phyloP scores from a whole-genome alignment of 345 rosid genomes.

The Ricinus communis region DNA sequence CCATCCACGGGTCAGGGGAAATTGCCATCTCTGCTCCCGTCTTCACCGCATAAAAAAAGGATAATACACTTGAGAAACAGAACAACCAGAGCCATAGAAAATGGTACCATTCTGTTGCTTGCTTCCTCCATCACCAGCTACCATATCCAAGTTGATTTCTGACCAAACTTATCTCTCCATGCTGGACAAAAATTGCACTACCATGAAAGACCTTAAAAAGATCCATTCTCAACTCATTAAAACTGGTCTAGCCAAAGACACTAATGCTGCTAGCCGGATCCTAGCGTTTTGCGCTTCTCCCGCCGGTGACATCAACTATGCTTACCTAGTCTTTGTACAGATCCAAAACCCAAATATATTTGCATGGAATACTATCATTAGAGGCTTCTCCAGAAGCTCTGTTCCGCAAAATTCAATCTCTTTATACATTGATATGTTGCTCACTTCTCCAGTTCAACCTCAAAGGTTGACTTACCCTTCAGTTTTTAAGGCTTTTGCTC shows the following conservation, averaged over 20 bases:
- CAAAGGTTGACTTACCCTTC: conserved; percentile 76
- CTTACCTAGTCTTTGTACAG: conserved; percentile 51
- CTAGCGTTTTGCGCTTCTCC: conserved; percentile 62
- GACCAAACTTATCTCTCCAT: conserved; percentile 44
- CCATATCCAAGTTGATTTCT: conserved; percentile 37
- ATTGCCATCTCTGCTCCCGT: too few relatives aligned
- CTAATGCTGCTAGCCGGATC: conserved; percentile 58
- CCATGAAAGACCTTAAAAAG: conserved; percentile 60
- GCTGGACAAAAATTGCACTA: conserved; percentile 48
- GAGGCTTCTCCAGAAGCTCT: conserved; percentile 70
- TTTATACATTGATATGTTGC: conserved; percentile 57
- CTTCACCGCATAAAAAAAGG: too few relatives aligned
- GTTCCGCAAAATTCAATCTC: conserved; percentile 50
- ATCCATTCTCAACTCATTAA: conserved; percentile 72
- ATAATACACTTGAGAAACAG: not conserved
- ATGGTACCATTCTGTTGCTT: conserved; percentile 32
- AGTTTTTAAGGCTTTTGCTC: conserved; percentile 67
- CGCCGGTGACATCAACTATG: conserved; percentile 62
- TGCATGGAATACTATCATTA: conserved; percentile 69
- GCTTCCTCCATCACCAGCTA: conserved; percentile 25
- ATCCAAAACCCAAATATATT: conserved; percentile 51
- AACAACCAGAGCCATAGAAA: conserved; percentile 13
- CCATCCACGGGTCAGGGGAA: too few relatives aligned
- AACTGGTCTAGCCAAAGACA: conserved; percentile 52
- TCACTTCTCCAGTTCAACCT: conserved; percentile 44